Evolutionary conservation across 192 early-diverging fungal genomes (phyloP).

Genomic region (Gamsiella multidivaricata): DNA sequence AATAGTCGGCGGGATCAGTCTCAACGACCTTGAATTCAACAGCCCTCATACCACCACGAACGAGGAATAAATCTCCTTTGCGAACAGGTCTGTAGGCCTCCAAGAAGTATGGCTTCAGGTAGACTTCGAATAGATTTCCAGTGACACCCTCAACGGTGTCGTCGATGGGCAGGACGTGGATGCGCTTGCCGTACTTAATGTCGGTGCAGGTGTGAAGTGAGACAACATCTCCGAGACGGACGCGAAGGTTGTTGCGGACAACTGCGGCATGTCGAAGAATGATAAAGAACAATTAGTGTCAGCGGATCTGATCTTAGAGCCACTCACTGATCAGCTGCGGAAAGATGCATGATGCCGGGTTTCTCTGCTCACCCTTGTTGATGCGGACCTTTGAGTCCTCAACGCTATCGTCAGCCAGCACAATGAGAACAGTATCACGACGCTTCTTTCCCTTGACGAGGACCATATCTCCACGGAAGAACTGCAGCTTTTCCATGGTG

Average conservation of each 20-base stretch:
- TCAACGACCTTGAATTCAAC: constrained; percentile 99
- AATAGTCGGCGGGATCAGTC: constrained; percentile 93
- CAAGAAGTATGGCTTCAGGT: constrained; percentile 98
- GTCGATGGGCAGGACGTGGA: constrained; percentile 97
- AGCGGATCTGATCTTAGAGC: too few species aligned
- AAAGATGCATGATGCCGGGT: neutral
- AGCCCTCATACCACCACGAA: constrained; percentile 95
- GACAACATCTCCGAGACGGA: constrained; percentile 96
- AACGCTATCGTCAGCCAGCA: constrained; percentile 90
- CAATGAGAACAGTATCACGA: constrained; percentile 95
- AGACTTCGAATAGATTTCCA: constrained; percentile 97
- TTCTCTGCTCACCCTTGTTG: constrained; percentile 81
- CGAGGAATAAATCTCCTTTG: constrained; percentile 94
- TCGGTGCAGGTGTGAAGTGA: constrained; percentile 94
- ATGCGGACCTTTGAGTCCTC: constrained; percentile 94
- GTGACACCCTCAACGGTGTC: constrained; percentile 98
- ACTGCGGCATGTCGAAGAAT: constrained; percentile 60
- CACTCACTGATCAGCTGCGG: too few species aligned
- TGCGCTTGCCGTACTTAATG: constrained; percentile 97
- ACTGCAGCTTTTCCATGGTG: constrained; percentile 91
- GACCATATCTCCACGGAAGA: constrained; percentile 97
- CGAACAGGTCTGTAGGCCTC: constrained; percentile 97
- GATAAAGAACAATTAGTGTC: neutral
- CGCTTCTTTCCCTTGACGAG: constrained; percentile 98
- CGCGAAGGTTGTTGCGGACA: constrained; percentile 93